Evolutionary conservation across 257 asterid species (phyloP).

Genomic region (Misopates orontium): DNA sequence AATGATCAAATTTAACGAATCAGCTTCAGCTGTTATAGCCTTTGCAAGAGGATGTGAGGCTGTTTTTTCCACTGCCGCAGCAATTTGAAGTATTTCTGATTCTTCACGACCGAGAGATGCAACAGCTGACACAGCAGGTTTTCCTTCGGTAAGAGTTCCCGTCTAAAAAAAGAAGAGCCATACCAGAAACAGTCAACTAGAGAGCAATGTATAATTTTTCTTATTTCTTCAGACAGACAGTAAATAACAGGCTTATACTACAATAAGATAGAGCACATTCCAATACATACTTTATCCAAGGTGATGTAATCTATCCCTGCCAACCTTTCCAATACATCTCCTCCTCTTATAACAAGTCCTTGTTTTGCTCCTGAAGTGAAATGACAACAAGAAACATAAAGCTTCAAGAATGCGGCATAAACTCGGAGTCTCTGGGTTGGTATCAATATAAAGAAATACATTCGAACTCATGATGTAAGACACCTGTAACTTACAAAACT

Average conservation of each 20-base stretch:
- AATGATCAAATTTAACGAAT: slow-evolving; percentile 59
- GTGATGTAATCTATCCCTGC: slow-evolving; percentile 73
- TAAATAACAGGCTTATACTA: slow-evolving; percentile 17
- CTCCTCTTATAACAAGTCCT: slow-evolving; percentile 95
- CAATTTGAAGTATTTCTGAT: slow-evolving; percentile 72
- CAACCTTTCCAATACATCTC: slow-evolving; percentile 93
- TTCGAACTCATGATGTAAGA: slow-evolving; percentile 8
- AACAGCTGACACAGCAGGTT: slow-evolving; percentile 79
- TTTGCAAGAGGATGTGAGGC: slow-evolving; percentile 97
- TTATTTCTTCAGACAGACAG: neutral
- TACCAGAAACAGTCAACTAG: slow-evolving; percentile 22
- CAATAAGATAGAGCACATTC: neutral
- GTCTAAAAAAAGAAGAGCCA: slow-evolving; percentile 54
- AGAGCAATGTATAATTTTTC: neutral
- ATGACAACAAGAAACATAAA: slow-evolving; percentile 25
- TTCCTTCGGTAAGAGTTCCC: slow-evolving; percentile 97
- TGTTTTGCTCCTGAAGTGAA: slow-evolving; percentile 80
- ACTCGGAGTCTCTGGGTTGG: slow-evolving; percentile 17
- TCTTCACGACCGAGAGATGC: slow-evolving; percentile 58
- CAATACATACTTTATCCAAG: slow-evolving; percentile 71
- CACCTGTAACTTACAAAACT: slow-evolving; percentile 20
- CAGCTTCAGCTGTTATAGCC: slow-evolving; percentile 78
- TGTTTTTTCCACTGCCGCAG: slow-evolving; percentile 97
- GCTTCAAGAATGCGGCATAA: slow-evolving; percentile 21
- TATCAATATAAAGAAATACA: slow-evolving; percentile 7